Conservation (phyloP, 306 rosid genomes). For the Castanea sativa region DNA sequence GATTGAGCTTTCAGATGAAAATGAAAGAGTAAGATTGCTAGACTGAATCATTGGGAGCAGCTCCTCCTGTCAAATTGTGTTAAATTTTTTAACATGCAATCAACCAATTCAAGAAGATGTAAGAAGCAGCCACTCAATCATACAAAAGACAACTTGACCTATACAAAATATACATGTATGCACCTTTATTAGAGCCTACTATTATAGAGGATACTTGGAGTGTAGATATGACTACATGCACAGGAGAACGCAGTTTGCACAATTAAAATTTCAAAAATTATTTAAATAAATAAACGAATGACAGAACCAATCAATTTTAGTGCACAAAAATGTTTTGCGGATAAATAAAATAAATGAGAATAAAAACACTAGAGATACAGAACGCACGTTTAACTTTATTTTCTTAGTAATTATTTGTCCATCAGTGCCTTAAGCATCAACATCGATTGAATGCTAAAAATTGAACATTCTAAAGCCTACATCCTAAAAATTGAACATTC, state of each 20-base stretch:
- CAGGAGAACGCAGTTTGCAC: neutral
- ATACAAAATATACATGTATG: neutral
- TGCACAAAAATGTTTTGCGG: neutral
- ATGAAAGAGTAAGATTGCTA: constrained; percentile 80
- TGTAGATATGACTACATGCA: neutral
- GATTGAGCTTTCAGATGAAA: constrained; percentile 86
- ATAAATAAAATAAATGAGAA: neutral
- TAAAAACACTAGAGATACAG: neutral
- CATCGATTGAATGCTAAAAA: neutral
- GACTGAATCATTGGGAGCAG: constrained; percentile 76
- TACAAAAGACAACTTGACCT: neutral
- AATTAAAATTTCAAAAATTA: neutral
- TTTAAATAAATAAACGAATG: neutral
- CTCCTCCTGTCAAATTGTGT: constrained; percentile 69
- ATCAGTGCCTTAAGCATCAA: neutral
- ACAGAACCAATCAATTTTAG: neutral
- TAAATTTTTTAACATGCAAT: constrained; percentile 7
- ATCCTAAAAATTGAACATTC: neutral
- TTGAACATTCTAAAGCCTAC: neutral
- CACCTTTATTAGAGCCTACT: neutral
- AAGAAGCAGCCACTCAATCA: neutral
- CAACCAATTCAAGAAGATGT: neutral
- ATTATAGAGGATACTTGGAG: neutral
- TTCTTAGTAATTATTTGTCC: neutral
- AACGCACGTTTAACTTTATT: neutral